phyloP scores from a whole-genome alignment of 1,284 basidiomycete genomes.

The Cystobasidium slooffiae region DNA sequence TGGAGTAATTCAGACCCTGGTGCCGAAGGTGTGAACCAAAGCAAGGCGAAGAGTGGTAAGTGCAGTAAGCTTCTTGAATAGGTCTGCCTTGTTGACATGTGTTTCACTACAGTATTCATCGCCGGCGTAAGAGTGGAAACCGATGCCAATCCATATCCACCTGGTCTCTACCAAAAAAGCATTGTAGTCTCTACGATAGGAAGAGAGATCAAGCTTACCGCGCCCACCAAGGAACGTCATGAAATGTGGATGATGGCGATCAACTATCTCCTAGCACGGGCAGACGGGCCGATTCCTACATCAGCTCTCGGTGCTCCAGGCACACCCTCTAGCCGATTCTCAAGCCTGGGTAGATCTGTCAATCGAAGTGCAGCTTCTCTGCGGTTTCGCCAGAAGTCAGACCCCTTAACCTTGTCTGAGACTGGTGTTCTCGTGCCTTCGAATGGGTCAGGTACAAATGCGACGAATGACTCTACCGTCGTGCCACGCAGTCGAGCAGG shows the following conservation, averaged over 20 bases:
- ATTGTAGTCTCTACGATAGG: slow-evolving; percentile 90
- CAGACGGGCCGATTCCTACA: slow-evolving; percentile 54
- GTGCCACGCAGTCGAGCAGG: slow-evolving; percentile 18
- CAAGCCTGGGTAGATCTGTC: slow-evolving; percentile 36
- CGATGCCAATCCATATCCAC: slow-evolving; percentile 89
- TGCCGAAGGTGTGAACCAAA: slow-evolving; percentile 80
- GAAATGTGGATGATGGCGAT: slow-evolving; percentile 91
- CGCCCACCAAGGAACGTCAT: slow-evolving; percentile 88
- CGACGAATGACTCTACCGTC: slow-evolving; percentile 19
- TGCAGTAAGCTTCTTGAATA: slow-evolving; percentile 48
- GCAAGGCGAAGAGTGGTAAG: slow-evolving; percentile 94
- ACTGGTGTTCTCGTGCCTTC: slow-evolving; percentile 58
- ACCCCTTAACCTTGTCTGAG: slow-evolving; percentile 71
- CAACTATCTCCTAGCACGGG: slow-evolving; percentile 77
- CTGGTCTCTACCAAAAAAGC: slow-evolving; percentile 88
- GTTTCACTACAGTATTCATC: slow-evolving; percentile 80
- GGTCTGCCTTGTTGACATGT: background rate
- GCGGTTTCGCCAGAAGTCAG: slow-evolving; percentile 55
- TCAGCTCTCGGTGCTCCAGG: slow-evolving; percentile 45
- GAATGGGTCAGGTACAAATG: slow-evolving; percentile 62
- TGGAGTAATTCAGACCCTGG: slow-evolving; percentile 94
- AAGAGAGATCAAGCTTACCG: slow-evolving; percentile 97
- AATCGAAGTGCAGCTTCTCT: slow-evolving; percentile 35
- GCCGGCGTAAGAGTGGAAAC: slow-evolving; percentile 86
- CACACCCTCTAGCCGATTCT: slow-evolving; percentile 55